These are phyloP conservation scores for Pleurotus platypus DNA, from an alignment of 768 basidiomycete genomes.

Conservation along the genomic window DNA sequence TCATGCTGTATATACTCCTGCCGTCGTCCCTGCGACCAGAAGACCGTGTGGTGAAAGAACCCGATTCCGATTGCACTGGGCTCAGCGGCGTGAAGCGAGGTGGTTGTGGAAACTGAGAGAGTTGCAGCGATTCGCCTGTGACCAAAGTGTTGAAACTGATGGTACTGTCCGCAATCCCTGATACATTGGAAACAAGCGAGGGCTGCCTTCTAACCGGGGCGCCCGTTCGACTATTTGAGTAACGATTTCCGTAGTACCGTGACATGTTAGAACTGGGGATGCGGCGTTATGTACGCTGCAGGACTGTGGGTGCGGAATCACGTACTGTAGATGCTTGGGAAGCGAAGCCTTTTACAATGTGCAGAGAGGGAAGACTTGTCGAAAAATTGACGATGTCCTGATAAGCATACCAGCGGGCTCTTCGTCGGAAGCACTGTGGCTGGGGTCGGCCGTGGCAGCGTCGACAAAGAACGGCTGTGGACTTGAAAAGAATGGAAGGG, in stretches of 20 bases:
- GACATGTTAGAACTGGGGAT: conserved; percentile 3
- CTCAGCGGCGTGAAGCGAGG: conserved; percentile 44
- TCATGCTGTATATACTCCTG: conserved; percentile 18
- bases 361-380: not conserved
- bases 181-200: conserved; percentile 51
- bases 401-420: conserved; percentile 3
- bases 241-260: conserved; percentile 1
- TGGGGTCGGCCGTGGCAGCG: not conserved
- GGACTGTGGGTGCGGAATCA: not conserved
- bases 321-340: not conserved
- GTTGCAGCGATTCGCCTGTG: conserved; percentile 30
- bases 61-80: conserved; percentile 30
- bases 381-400: conserved; percentile 1
- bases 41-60: conserved; percentile 16
- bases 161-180: conserved; percentile 55
- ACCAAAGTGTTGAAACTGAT: conserved; percentile 35
- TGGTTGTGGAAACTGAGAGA: conserved; percentile 52
- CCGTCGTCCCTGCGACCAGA: conserved; percentile 15
- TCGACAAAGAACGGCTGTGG: not conserved
- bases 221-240: conserved; percentile 1
- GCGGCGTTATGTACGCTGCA: not conserved
- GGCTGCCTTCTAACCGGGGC: not conserved
- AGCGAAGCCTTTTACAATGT: not conserved
- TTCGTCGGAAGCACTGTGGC: not conserved
- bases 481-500: conserved; percentile 5